Evolutionary conservation across 1,284 basidiomycete genomes (phyloP).

Genomic region (Boletus sp.): DNA sequence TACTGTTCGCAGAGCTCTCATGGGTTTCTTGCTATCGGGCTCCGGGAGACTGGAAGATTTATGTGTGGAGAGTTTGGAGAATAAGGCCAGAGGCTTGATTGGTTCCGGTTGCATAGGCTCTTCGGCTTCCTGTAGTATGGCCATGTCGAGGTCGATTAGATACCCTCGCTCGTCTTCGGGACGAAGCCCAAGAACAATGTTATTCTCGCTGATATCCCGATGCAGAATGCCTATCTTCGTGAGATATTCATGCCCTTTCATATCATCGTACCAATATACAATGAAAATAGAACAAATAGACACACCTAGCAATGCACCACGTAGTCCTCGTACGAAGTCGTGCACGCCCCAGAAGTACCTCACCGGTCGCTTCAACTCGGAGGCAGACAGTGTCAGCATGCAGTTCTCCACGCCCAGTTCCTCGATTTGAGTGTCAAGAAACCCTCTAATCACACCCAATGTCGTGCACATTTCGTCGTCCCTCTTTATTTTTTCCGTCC

Average conservation of each 20-base stretch:
- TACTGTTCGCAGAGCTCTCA: neutral
- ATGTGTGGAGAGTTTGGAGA: neutral
- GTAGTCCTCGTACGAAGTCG: conserved; percentile 19
- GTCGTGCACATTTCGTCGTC: conserved; percentile 1
- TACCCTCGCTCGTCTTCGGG: conserved; percentile 22
- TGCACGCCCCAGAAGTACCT: conserved; percentile 20
- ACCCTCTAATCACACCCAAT: conserved; percentile 2
- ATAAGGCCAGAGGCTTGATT: neutral
- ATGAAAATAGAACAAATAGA: neutral
- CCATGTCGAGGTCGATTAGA: conserved; percentile 25
- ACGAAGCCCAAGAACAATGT: conserved; percentile 17
- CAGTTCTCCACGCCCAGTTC: neutral
- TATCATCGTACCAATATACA: neutral
- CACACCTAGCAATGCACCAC: conserved; percentile 15
- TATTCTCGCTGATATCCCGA: conserved; percentile 25
- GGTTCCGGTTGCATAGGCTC: neutral
- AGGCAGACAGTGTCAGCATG: neutral
- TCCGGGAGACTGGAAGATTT: neutral
- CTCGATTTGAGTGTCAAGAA: neutral
- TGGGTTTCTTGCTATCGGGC: neutral
- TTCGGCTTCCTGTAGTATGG: conserved; percentile 4
- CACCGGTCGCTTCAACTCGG: conserved; percentile 16
- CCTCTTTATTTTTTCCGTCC: neutral
- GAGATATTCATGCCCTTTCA: conserved; percentile 23
- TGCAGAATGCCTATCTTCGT: conserved; percentile 15